These are phyloP conservation scores for Pseudoperonospora humuli DNA, from an alignment of 352 stramenopile genomes.

Conservation along the genomic window DNA sequence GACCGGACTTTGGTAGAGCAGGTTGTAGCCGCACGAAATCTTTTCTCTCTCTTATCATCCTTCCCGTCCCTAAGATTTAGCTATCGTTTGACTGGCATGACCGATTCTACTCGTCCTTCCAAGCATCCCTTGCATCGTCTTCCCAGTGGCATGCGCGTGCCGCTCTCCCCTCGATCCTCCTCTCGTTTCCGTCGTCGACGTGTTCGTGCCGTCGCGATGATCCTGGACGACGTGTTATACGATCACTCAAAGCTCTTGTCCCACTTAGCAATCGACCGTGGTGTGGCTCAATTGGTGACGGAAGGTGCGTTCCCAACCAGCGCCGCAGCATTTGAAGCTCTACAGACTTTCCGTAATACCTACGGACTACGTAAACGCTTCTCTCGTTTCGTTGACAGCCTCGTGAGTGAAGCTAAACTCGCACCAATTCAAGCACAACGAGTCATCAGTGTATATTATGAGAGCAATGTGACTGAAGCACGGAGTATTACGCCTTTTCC, in stretches of 20 bases:
- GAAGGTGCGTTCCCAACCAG: conserved; percentile 67
- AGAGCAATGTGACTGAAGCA: conserved; percentile 64
- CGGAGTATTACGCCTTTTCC: conserved; percentile 61
- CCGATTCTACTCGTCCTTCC: conserved; percentile 7
- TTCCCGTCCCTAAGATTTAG: no score
- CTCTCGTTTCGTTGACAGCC: conserved; percentile 71
- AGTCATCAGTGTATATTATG: conserved; percentile 73
- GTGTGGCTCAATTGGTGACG: conserved; percentile 55
- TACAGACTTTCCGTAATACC: conserved; percentile 74
- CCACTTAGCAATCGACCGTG: conserved; percentile 72
- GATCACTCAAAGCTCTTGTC: conserved; percentile 76
- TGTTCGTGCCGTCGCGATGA: conserved; percentile 75
- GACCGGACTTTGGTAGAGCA: no score
- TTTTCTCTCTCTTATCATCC: no score
- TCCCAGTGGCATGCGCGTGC: conserved; percentile 17
- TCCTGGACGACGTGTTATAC: conserved; percentile 82
- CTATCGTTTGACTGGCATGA: not conserved
- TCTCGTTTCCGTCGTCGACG: conserved; percentile 23
- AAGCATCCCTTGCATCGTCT: conserved; percentile 15
- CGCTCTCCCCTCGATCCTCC: not conserved
- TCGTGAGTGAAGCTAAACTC: conserved; percentile 40
- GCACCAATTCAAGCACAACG: conserved; percentile 35
- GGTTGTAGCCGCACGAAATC: no score
- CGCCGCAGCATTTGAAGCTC: conserved; percentile 51
- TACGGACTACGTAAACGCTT: conserved; percentile 83